Percentiles rank a stretch among this genome's conserved stretches.
phyloP scores from a whole-genome alignment of 805 yeast species.

The Cyberlindnera xylosilytica region DNA sequence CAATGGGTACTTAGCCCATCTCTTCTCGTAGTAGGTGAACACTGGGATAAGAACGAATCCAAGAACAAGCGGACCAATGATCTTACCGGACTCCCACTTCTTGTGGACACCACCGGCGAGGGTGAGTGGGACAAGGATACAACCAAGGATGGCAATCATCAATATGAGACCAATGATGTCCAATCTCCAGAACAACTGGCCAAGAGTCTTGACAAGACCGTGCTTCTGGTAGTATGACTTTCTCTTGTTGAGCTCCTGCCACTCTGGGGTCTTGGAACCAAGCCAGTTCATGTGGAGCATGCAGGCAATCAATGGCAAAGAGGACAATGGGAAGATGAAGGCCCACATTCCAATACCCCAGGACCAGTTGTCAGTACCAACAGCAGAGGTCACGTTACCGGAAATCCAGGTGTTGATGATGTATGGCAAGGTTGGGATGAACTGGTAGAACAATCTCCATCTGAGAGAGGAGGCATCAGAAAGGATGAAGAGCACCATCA shows the following conservation, averaged over 20 bases:
- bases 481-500: conserved; percentile 52
- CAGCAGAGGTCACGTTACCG: conserved; percentile 49
- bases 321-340: conserved; percentile 62
- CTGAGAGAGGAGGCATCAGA: conserved; percentile 68
- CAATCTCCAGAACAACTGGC: conserved; percentile 54
- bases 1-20: conserved; percentile 53
- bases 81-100: conserved; percentile 57
- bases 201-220: conserved; percentile 30
- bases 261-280: conserved; percentile 53
- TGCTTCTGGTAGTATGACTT: conserved; percentile 36
- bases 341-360: conserved; percentile 87
- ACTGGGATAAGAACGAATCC: conserved; percentile 61
- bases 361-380: conserved; percentile 43
- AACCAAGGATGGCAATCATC: conserved; percentile 54
- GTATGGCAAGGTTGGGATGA: conserved; percentile 67
- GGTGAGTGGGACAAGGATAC: conserved; percentile 69
- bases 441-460: conserved; percentile 66
- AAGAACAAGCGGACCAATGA: conserved; percentile 67
- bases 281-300: conserved; percentile 52
- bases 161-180: conserved; percentile 63
- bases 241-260: conserved; percentile 40
- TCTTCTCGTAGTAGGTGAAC: conserved; percentile 28
- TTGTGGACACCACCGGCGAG: conserved; percentile 61
- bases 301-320: conserved; percentile 56
- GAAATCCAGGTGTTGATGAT: conserved; percentile 78